These are phyloP conservation scores for Euphorbia lathyris DNA, from an alignment of 345 rosid species.

Conservation along the genomic window DNA sequence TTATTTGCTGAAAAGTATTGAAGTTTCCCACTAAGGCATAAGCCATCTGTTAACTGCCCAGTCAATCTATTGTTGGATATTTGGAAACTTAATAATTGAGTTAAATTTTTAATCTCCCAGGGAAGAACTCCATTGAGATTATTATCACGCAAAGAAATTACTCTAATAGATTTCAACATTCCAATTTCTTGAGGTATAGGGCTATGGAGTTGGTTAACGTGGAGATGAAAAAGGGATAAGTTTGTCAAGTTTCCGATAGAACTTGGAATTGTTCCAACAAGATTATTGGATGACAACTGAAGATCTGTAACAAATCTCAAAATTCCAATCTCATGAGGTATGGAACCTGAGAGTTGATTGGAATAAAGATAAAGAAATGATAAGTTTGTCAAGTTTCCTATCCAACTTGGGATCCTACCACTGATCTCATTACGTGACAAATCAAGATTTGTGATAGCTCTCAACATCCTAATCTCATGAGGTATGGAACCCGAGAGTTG, in stretches of 20 bases:
- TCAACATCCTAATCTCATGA: neutral
- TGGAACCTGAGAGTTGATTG: neutral
- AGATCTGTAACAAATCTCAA: neutral
- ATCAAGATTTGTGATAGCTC: neutral
- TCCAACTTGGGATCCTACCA: neutral
- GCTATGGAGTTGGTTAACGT: neutral
- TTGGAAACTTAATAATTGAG: neutral
- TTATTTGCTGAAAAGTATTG: neutral
- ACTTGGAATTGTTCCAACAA: neutral
- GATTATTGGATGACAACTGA: neutral
- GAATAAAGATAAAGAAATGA: neutral
- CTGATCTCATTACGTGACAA: too few species aligned
- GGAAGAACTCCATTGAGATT: neutral
- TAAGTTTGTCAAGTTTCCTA: neutral
- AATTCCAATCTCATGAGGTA: neutral
- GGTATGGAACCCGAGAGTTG: neutral
- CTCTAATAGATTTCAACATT: neutral
- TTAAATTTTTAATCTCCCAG: too few species aligned
- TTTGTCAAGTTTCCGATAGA: neutral
- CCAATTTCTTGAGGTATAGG: neutral
- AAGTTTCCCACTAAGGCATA: neutral
- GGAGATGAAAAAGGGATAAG: neutral
- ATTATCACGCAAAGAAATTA: neutral
- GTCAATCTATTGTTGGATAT: too few species aligned
- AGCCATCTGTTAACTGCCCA: neutral